phyloP scores from a whole-genome alignment of 306 rosid species.

The Quercus cerris region DNA sequence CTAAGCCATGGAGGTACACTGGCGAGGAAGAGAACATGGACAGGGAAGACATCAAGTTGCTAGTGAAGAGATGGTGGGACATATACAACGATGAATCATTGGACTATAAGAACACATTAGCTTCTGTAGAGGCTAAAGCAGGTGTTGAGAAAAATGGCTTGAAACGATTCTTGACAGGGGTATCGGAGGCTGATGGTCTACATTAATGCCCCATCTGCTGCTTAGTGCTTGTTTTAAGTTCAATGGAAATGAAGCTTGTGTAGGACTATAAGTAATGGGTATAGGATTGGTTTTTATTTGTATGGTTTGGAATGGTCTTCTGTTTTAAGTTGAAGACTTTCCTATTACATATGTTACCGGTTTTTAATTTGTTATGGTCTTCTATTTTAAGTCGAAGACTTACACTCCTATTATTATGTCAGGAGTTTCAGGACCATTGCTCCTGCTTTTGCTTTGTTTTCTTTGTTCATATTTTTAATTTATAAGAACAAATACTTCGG shows the following conservation, averaged over 20 bases:
- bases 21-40: conserved; percentile 77
- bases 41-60: conserved; percentile 64
- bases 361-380: not conserved
- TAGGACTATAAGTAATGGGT: not conserved
- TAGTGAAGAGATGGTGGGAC: conserved; percentile 80
- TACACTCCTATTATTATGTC: not conserved
- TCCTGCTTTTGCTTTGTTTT: not conserved
- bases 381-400: not conserved
- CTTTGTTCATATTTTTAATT: not conserved
- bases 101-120: conserved; percentile 26
- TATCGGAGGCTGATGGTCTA: conserved; percentile 18
- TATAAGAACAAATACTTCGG: not conserved
- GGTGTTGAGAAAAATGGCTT: not conserved
- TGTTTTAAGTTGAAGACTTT: not conserved
- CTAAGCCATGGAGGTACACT: conserved; percentile 87
- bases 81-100: conserved; percentile 64
- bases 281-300: not conserved
- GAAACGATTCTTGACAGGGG: conserved; percentile 14
- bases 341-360: too few relatives aligned
- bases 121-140: not conserved
- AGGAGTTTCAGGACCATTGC: not conserved
- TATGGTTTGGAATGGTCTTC: not conserved
- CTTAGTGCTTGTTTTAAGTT: conserved; percentile 19
- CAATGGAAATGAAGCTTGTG: not conserved
- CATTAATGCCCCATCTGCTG: conserved; percentile 48